Conservation (phyloP, 768 basidiomycete genomes). For the Suillus paluster region DNA sequence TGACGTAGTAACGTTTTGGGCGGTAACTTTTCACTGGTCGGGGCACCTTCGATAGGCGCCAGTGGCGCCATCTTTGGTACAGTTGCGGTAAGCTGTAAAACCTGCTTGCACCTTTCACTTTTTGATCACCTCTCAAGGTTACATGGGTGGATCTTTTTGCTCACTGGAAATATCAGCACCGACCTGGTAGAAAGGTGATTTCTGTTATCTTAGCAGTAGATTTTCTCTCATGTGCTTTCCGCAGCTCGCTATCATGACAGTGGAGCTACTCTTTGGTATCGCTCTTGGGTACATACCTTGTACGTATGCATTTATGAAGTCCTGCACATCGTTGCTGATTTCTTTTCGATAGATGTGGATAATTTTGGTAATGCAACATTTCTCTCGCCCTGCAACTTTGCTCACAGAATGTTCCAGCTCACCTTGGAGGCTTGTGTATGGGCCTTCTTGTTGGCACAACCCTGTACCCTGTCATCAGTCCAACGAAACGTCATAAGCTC, state of each 20-base stretch:
- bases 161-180: slow-evolving; percentile 90
- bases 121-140: slow-evolving; percentile 38
- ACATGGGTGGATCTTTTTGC: slow-evolving; percentile 89
- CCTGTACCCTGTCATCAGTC: slow-evolving; percentile 89
- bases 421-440: slow-evolving; percentile 87
- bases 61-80: slow-evolving; percentile 93
- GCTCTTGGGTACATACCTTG: slow-evolving; percentile 86
- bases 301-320: slow-evolving; percentile 40
- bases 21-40: slow-evolving; percentile 91
- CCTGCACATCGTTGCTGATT: slow-evolving; percentile 16
- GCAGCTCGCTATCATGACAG: slow-evolving; percentile 80
- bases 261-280: slow-evolving; percentile 87
- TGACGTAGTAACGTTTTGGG: slow-evolving; percentile 76
- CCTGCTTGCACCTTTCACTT: neutral
- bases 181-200: slow-evolving; percentile 76
- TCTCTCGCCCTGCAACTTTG: neutral
- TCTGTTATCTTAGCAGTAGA: neutral
- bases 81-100: slow-evolving; percentile 57
- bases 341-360: slow-evolving; percentile 65
- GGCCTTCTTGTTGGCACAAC: slow-evolving; percentile 81
- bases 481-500: slow-evolving; percentile 69
- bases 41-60: slow-evolving; percentile 88
- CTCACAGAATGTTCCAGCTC: slow-evolving; percentile 48
- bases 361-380: slow-evolving; percentile 70
- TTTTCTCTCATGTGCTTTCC: neutral